Base-by-base conservation (phyloP, 768 basidiomycete species). In the Trametes maxima region DNA sequence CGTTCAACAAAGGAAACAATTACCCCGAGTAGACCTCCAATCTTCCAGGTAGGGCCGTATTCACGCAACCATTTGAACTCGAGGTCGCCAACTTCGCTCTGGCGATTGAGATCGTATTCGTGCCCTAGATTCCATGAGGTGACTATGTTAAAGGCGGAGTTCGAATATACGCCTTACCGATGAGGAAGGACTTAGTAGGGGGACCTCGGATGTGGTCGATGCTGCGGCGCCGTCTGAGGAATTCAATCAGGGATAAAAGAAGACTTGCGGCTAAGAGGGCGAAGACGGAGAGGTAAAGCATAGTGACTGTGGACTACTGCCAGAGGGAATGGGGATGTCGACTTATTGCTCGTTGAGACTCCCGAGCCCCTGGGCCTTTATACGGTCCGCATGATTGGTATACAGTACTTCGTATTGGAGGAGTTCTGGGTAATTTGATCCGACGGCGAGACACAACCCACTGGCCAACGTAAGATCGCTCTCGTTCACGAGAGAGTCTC, bases 11-110 rank as follows among this genome's bases (percentile, higher is more conserved):
- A 16, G 10, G 28, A 47, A 24, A n/a, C 0, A 48, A 68, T 49
- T 19, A 70, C 69, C n/a, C 66, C 65, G n/a, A 70, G 60, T 33
- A 33, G 45, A n/a, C 61, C 65, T 10, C 50, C 36, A 21, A 44
- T 50, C 17, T 46, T 28, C 62, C 68, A 66, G 3, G 65, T 62
- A 1, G 58, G 42, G 4, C 68, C 69, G 37, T 60, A 70, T 25
- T 66, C 59, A 2, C 44, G 25, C 19, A 50, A 35, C 61, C 66
- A 69, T 44, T 64, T 43, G 24, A 65, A 60, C 10, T 67, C 68
- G 5, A 65, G 59, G 43, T 60, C 62, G 1, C 68, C 68, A 2
- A 65, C 65, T n/a, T 69, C 57, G 16, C 57, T 45, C 45, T 60
- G 56, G 5, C 42, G 40, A 11, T 13, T 45, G 11, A 65, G 21